Evolutionary conservation across 2,329 filamentous ascomycete species (phyloP).

Genomic region (Capronia coronata): DNA sequence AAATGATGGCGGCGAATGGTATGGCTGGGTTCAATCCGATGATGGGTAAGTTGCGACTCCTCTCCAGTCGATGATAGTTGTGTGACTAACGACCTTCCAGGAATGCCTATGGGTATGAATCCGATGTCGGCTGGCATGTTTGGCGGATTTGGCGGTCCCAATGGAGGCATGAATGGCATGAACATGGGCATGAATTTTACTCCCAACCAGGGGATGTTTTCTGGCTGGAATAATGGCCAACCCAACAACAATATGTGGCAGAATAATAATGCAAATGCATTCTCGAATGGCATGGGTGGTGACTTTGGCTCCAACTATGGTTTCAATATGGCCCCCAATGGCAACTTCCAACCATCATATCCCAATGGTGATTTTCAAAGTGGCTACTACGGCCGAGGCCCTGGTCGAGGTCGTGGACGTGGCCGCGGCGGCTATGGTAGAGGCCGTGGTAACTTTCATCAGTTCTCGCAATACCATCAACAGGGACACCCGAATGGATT

Average conservation of each 20-base stretch:
- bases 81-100: slow-evolving; percentile 37
- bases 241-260: slow-evolving; percentile 66
- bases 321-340: slow-evolving; percentile 69
- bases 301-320: slow-evolving; percentile 73
- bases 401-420: slow-evolving; percentile 60
- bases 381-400: slow-evolving; percentile 68
- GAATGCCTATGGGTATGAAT: slow-evolving; percentile 66
- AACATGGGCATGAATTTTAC: slow-evolving; percentile 63
- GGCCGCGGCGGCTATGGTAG: slow-evolving; percentile 49
- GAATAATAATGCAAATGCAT: slow-evolving; percentile 84
- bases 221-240: slow-evolving; percentile 68
- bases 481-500: slow-evolving; percentile 21
- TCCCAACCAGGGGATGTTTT: slow-evolving; percentile 56
- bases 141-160: slow-evolving; percentile 40
- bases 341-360: slow-evolving; percentile 63
- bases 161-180: slow-evolving; percentile 83
- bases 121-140: slow-evolving; percentile 44
- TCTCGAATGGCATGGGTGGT: slow-evolving; percentile 67
- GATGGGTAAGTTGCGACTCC: slow-evolving; percentile 69
- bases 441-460: slow-evolving; percentile 34
- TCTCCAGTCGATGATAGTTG: no score
- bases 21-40: slow-evolving; percentile 39
- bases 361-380: slow-evolving; percentile 56
- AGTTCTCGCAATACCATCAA: slow-evolving; percentile 33
- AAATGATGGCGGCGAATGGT: slow-evolving; percentile 48